These are phyloP conservation scores for Moesziomyces aphidis DNA, from an alignment of 1,284 basidiomycete species.

Conservation along the genomic window DNA sequence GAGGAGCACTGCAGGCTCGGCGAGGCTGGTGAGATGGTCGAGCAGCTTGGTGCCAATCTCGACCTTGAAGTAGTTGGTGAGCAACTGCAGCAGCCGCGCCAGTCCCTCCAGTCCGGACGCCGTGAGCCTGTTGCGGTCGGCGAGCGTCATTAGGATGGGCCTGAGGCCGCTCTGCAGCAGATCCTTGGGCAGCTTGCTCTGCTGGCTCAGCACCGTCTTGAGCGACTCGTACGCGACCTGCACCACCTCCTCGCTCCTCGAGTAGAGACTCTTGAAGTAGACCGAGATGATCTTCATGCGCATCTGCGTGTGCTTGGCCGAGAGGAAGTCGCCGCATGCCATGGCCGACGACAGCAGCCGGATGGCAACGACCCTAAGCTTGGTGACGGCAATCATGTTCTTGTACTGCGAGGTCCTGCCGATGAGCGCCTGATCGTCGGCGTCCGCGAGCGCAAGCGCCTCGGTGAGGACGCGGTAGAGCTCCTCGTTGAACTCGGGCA, in stretches of 20 bases:
- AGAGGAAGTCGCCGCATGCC: conserved; percentile 86
- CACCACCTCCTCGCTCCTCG: conserved; percentile 90
- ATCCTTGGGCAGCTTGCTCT: conserved; percentile 93
- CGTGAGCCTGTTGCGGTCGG: conserved; percentile 92
- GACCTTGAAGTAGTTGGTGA: conserved; percentile 99
- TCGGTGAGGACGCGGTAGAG: conserved; percentile 92
- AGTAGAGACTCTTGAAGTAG: conserved; percentile 99
- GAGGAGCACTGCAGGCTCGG: conserved; percentile 58
- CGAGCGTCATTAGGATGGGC: conserved; percentile 97
- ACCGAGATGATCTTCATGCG: conserved; percentile 87
- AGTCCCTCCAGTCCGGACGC: conserved; percentile 93
- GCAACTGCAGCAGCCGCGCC: conserved; percentile 90
- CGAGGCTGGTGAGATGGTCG: conserved; percentile 75
- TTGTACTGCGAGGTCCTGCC: conserved; percentile 81
- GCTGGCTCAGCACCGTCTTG: conserved; percentile 84
- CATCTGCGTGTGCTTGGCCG: conserved; percentile 61
- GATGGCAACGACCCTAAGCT: conserved; percentile 94
- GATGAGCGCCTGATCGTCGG: conserved; percentile 86
- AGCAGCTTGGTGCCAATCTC: conserved; percentile 98
- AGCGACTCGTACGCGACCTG: conserved; percentile 95
- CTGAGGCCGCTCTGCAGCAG: conserved; percentile 93
- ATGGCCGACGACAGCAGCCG: conserved; percentile 92
- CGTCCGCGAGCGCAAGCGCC: conserved; percentile 93
- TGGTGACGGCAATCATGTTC: conserved; percentile 83
- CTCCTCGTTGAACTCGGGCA: conserved; percentile 91